Base-by-base conservation (phyloP, 768 basidiomycete genomes). In the Kwoniella dejecticola region DNA sequence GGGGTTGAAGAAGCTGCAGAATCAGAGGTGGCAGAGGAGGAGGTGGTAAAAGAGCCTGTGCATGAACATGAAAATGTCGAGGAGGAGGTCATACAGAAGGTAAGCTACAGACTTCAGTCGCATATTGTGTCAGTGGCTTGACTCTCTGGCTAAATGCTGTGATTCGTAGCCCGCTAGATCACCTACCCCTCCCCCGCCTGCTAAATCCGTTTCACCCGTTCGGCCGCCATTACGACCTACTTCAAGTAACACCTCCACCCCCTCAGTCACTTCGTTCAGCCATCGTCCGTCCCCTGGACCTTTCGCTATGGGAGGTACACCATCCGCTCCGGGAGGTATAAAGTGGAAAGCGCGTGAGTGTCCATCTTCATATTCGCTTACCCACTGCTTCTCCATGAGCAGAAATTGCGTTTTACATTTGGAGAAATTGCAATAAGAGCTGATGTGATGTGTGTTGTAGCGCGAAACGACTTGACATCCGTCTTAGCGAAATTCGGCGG, bases 311-410 rank as follows among this genome's bases (percentile, higher is more conserved):
- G 57, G 63, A 52, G 67, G 67, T 6, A 60, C 63, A 12, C 57
- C 57, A 7, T 23, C 53, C 15, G 52, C 50, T 7, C 62, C 67
- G 27, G 66, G 63, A 45, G 72, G 72, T 2, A 71, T 74, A 57
- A 62, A 67, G 40, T 74, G 68, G 66, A 69, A 70, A 57, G 68
- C 72, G 29, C 58, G 72, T 74, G 41, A 69, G 70, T 40, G 3
- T 19, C 23, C 36, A 40, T 21, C 12, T 4, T 41, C 13, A 7
- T 3, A n/a, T 53, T 11, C 33, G 24, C n/a, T 21, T 12, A 31
- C 3, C 4, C 30, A 7, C 30, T 17, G 19, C 13, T n/a, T n/a
- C n/a, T n/a, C n/a, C n/a, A n/a, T n/a, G n/a, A n/a, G n/a, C n/a
- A n/a, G n/a, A n/a, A n/a, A n/a, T n/a, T n/a, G n/a, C n/a, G n/a